These are phyloP conservation scores for Aspergillus viridinutans DNA, from an alignment of 2,329 filamentous ascomycete species.

Conservation along the genomic window DNA sequence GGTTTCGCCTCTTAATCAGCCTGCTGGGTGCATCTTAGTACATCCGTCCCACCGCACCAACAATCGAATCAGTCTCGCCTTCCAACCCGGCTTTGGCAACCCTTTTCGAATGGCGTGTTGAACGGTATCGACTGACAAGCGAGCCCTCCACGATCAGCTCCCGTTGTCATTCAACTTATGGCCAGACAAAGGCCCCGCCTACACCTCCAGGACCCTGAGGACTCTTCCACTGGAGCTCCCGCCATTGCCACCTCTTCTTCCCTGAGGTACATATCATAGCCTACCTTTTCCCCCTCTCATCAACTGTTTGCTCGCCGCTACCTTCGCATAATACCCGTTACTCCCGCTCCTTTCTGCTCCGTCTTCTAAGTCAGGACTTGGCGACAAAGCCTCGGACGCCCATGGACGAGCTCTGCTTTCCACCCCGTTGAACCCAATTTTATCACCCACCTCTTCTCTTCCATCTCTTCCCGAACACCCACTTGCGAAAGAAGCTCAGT, in stretches of 20 bases:
- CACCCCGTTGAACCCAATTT: constrained; percentile 3
- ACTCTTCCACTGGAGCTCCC: constrained; percentile 33
- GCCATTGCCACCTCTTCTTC: constrained; percentile 26
- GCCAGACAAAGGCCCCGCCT: constrained; percentile 43
- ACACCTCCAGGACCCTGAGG: constrained; percentile 43
- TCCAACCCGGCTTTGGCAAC: constrained; percentile 17
- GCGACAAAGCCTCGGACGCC: background rate
- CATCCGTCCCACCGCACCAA: background rate
- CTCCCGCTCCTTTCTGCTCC: background rate
- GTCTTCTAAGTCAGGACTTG: background rate
- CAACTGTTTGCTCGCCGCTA: constrained; percentile 1
- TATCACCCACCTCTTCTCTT: constrained; percentile 6
- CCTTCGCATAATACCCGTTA: background rate
- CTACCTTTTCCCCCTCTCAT: constrained; percentile 14
- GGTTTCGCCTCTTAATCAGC: constrained; percentile 7
- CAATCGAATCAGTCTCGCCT: constrained; percentile 13
- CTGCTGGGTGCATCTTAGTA: background rate
- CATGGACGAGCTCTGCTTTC: background rate
- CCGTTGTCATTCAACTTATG: constrained; percentile 41
- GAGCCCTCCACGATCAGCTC: constrained; percentile 27
- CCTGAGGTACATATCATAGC: constrained; percentile 34
- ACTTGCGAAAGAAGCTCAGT: constrained; percentile 27
- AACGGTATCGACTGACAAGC: constrained; percentile 31
- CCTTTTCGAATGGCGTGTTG: constrained; percentile 41
- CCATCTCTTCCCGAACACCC: constrained; percentile 6